Base-by-base conservation (phyloP, 1,284 basidiomycete genomes). In the Naganishia sp. region DNA sequence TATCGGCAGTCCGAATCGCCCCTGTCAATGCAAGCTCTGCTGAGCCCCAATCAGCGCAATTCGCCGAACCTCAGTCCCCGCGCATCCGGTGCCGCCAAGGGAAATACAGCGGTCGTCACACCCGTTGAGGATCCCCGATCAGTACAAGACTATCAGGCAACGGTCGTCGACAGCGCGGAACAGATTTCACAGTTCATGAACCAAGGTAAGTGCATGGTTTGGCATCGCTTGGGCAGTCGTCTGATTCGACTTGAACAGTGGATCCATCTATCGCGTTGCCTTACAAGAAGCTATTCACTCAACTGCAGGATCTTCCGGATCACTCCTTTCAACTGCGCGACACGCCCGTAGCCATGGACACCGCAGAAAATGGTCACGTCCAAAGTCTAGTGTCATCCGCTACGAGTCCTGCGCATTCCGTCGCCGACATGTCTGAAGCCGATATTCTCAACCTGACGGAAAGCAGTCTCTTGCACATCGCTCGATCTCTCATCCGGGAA, bases 401-500 rank as follows among this genome's bases (percentile, higher is more conserved):
- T 39, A 6, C 35, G 35, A 9, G 7, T 10, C 35, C 35, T 9
- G 6, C 23, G 1, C 15, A 49, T 13, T 35, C 35, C 4, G 49
- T 41, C 15, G 57, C 46, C 10, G 41, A 32, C 47, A 61, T 61
- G 57, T 49, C 57, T 13, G 57, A 61, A 25, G 39, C 57, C 18
- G 47, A 61, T 7, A 61, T 61, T 10, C 47, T 61, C 3, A 42
- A 5, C 35, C 25, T 61, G 35, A 11, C 46, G 23, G 46, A 61
- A n/a, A 61, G 18, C 57, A 50, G 31, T 28, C 47, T 61, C 15
- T 25, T 61, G 11, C 57, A 50, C 10, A 49, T 61, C 32, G 57
- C 57, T 50, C 57, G 47, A 42, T 61, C 57, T 41, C 15, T 61
- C 47, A 51, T 61, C 10, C 32, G 46, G 23, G 57, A 61, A 23